Evolutionary conservation across 2,329 filamentous ascomycete genomes (phyloP).

Genomic region (Rachicladosporium sp.): DNA sequence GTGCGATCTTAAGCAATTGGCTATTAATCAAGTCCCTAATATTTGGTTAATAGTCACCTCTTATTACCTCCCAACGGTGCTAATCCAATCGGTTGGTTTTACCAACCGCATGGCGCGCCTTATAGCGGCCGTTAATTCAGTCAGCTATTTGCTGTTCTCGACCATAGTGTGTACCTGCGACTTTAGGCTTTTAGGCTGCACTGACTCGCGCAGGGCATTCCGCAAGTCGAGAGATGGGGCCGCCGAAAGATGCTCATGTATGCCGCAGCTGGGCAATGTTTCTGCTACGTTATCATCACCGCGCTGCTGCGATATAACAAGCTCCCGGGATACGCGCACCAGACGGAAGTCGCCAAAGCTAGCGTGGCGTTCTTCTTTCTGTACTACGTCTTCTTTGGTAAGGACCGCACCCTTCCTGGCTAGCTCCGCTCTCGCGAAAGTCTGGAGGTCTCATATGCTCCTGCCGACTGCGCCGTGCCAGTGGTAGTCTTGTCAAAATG

Average conservation of each 20-base stretch:
- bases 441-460: too few species aligned
- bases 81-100: conserved; percentile 46
- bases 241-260: conserved; percentile 49
- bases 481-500: too few species aligned
- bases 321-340: conserved; percentile 14
- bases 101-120: conserved; percentile 40
- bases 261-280: conserved; percentile 39
- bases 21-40: too few species aligned
- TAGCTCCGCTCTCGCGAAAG: too few species aligned
- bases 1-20: too few species aligned
- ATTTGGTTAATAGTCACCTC: too few species aligned
- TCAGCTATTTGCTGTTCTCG: conserved; percentile 38
- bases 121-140: conserved; percentile 44
- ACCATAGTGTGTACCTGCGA: conserved; percentile 17
- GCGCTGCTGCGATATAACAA: conserved; percentile 35
- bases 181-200: too few species aligned
- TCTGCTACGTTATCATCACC: conserved; percentile 42
- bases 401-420: too few species aligned
- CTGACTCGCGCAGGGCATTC: conserved; percentile 22
- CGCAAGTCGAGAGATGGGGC: conserved; percentile 40
- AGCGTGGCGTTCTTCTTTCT: conserved; percentile 41
- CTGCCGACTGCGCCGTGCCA: too few species aligned
- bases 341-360: conserved; percentile 24
- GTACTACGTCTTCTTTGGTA: conserved; percentile 43
- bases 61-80: conserved; percentile 36